Evolutionary conservation across 257 asterid genomes (phyloP).

Genomic region (Apocynum venetum): DNA sequence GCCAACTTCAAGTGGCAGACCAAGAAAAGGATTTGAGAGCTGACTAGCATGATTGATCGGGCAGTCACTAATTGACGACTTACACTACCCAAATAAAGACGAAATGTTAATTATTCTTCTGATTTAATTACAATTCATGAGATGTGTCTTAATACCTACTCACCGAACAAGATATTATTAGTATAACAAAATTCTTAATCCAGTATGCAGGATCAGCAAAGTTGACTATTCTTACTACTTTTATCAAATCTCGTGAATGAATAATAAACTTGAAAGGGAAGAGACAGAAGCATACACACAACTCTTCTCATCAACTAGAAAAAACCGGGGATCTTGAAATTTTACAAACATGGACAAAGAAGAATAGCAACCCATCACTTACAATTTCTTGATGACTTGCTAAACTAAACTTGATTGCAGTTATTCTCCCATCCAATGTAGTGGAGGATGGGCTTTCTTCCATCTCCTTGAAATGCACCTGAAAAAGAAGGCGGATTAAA

Average conservation of each 20-base stretch:
- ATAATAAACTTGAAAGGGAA: neutral
- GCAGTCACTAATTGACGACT: constrained; percentile 77
- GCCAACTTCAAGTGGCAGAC: constrained; percentile 88
- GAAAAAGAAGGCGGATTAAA: neutral
- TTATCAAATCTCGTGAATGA: neutral
- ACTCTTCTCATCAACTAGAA: neutral
- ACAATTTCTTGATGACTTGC: constrained; percentile 88
- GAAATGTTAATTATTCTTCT: constrained; percentile 5
- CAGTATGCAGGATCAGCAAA: neutral
- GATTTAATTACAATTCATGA: neutral
- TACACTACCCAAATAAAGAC: constrained; percentile 46
- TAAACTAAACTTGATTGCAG: constrained; percentile 59
- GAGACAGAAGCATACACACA: neutral
- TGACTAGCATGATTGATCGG: constrained; percentile 90
- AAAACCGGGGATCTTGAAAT: neutral
- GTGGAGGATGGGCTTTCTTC: constrained; percentile 44
- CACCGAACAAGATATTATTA: neutral
- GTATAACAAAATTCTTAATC: neutral
- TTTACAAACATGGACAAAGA: constrained; percentile 12
- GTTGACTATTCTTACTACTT: neutral
- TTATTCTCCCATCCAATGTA: constrained; percentile 49
- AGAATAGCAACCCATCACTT: constrained; percentile 23
- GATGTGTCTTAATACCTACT: neutral
- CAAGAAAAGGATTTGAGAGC: constrained; percentile 89
- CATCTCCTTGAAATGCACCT: constrained; percentile 36